These are phyloP conservation scores for Bipolaris gigantea DNA, from an alignment of 2,329 filamentous ascomycete genomes.

Conservation along the genomic window DNA sequence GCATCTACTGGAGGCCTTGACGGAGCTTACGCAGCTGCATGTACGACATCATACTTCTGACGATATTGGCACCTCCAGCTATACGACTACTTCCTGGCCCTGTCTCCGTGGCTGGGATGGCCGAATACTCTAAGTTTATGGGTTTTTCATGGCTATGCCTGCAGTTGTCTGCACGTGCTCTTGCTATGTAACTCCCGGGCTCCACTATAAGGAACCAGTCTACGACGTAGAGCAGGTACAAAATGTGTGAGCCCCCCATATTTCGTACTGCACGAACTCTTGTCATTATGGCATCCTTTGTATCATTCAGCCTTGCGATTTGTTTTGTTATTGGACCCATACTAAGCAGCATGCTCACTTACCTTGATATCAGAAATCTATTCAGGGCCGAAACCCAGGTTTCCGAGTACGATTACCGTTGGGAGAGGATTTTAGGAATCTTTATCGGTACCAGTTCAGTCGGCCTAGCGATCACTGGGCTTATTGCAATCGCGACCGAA, in stretches of 20 bases:
- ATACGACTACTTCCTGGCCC: conserved; percentile 1
- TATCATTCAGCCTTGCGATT: conserved; percentile 6
- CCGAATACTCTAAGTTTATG: neutral
- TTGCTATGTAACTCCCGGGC: neutral
- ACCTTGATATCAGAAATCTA: conserved; percentile 5
- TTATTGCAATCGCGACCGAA: conserved; percentile 8
- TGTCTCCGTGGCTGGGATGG: neutral
- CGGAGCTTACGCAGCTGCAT: too few relatives aligned
- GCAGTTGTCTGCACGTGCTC: neutral
- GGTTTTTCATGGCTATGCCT: neutral
- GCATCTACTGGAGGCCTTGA: neutral
- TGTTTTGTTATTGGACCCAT: conserved; percentile 5
- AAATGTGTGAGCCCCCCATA: conserved; percentile 8
- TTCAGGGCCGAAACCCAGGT: neutral
- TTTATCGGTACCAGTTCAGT: neutral
- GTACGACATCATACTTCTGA: neutral
- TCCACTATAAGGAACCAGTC: neutral
- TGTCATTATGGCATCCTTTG: conserved; percentile 2
- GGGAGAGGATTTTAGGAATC: conserved; percentile 4
- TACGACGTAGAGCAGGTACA: neutral
- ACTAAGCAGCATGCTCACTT: conserved; percentile 5
- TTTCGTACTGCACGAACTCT: conserved; percentile 3
- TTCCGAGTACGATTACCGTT: conserved; percentile 3
- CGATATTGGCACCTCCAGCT: conserved; percentile 3
- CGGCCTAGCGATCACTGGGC: neutral